Evolutionary conservation across 345 rosid genomes (phyloP).

Genomic region (Boechera divaricarpa): DNA sequence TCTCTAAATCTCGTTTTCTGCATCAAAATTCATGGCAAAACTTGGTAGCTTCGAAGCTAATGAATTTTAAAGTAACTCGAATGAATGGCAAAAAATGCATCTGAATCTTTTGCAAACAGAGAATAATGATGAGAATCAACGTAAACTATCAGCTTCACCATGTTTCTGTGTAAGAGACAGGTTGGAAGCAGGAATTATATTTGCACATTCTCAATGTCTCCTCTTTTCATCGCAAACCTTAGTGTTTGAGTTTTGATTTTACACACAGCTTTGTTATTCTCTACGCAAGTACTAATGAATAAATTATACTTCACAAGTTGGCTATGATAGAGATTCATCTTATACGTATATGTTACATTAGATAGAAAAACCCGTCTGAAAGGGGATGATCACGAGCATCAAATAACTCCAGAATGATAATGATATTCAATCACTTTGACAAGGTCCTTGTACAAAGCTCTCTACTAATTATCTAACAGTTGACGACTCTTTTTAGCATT

Average conservation of each 20-base stretch:
- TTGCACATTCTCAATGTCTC: slow-evolving; percentile 63
- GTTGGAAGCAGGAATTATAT: background rate
- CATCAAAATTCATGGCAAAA: slow-evolving; percentile 5
- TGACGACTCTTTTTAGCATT: background rate
- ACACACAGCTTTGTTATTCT: slow-evolving; percentile 54
- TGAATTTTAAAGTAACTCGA: background rate
- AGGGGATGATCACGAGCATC: background rate
- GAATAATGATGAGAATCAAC: slow-evolving; percentile 64
- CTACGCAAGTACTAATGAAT: slow-evolving; percentile 24
- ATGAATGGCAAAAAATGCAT: slow-evolving; percentile 31
- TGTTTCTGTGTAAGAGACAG: slow-evolving; percentile 59
- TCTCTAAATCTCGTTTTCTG: slow-evolving; percentile 13
- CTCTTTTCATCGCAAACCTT: slow-evolving; percentile 66
- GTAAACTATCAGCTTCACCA: slow-evolving; percentile 68
- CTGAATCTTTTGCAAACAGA: slow-evolving; percentile 53
- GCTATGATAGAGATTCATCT: background rate
- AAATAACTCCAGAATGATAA: background rate
- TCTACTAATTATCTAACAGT: background rate
- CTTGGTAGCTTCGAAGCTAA: slow-evolving; percentile 1
- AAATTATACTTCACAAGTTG: background rate
- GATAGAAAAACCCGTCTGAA: background rate
- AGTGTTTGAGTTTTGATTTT: slow-evolving; percentile 56
- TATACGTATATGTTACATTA: background rate
- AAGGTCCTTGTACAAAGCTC: background rate
- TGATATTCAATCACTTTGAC: background rate